Percentiles rank a stretch among this genome's conserved stretches.
Evolutionary conservation across 768 basidiomycete genomes (phyloP).

Genomic region (Sarcodon sp.): DNA sequence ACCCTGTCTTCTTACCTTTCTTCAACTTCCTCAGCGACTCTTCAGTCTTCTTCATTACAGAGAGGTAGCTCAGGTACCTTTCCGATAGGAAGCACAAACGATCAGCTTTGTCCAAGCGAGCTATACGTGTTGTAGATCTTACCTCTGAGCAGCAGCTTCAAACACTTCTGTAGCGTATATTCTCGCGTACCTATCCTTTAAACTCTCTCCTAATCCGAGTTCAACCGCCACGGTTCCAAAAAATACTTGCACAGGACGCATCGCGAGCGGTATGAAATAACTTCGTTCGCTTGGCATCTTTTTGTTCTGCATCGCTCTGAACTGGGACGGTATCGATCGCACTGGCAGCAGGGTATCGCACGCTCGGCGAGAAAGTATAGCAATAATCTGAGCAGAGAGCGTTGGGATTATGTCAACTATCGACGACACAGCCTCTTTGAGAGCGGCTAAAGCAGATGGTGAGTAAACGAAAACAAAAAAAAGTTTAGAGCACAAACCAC

Average conservation of each 20-base stretch:
- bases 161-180: conserved; percentile 52
- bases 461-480: background rate
- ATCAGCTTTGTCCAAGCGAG: background rate
- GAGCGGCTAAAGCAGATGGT: conserved; percentile 28
- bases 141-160: conserved; percentile 59
- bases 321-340: conserved; percentile 81
- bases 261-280: conserved; percentile 71
- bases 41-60: conserved; percentile 85
- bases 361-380: conserved; percentile 67
- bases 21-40: conserved; percentile 79
- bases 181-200: conserved; percentile 42
- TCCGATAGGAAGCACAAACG: background rate
- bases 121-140: conserved; percentile 4
- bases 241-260: conserved; percentile 68
- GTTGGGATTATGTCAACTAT: conserved; percentile 41
- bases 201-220: conserved; percentile 38
- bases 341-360: conserved; percentile 78
- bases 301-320: conserved; percentile 71
- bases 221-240: conserved; percentile 47
- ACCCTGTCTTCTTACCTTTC: conserved; percentile 69
- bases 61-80: conserved; percentile 73
- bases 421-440: conserved; percentile 36
- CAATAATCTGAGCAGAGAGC: conserved; percentile 49
- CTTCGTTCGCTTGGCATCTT: conserved; percentile 67
- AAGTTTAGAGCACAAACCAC: background rate